Conservation (phyloP, 164 flowering plant genomes). For the Nelumbo lutea region DNA sequence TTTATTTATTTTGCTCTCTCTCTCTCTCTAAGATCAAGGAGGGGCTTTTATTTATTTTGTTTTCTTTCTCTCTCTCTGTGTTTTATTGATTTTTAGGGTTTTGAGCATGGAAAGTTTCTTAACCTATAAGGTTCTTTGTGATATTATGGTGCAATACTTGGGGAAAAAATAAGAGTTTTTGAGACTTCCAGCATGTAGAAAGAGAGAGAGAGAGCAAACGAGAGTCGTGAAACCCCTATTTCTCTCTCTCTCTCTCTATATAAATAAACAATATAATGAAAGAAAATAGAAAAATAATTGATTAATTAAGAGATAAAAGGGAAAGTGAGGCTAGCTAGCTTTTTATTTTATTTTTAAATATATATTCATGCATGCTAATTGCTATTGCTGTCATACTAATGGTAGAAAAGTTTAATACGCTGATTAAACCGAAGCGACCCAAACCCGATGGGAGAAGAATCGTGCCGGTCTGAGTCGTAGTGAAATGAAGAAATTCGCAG, state of each 20-base stretch:
- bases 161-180: slow-evolving; percentile 11
- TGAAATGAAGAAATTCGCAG: background rate
- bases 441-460: too few relatives aligned
- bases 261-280: too few relatives aligned
- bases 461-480: too few relatives aligned
- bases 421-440: too few relatives aligned
- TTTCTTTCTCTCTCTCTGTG: slow-evolving; percentile 13
- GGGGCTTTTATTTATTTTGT: slow-evolving; percentile 19
- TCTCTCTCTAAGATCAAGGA: slow-evolving; percentile 14
- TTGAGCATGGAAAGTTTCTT: slow-evolving; percentile 40
- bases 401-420: too few relatives aligned
- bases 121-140: slow-evolving; percentile 34
- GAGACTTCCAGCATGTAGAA: slow-evolving; percentile 19
- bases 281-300: background rate
- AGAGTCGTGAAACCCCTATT: background rate
- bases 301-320: background rate
- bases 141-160: slow-evolving; percentile 27
- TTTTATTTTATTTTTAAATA: slow-evolving; percentile 2
- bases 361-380: background rate
- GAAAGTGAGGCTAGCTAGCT: slow-evolving; percentile 4
- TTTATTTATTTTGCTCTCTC: slow-evolving; percentile 18
- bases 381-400: background rate
- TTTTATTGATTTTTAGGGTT: slow-evolving; percentile 29
- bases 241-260: too few relatives aligned
- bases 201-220: background rate